Evolutionary conservation across 2,329 filamentous ascomycete species (phyloP).

Genomic region (Epichloe sylvatica): DNA sequence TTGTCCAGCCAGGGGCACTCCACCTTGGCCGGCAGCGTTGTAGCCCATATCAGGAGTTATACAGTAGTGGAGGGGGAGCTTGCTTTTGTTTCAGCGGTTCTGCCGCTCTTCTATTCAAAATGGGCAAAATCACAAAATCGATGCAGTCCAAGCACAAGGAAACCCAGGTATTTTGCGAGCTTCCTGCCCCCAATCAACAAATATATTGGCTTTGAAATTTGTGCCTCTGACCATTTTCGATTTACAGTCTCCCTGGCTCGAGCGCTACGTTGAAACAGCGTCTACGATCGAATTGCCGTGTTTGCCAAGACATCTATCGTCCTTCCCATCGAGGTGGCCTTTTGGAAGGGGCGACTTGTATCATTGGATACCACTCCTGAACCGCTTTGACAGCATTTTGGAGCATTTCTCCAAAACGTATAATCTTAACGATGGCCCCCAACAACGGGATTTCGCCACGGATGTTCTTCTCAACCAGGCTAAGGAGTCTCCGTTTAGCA

Average conservation of each 20-base stretch:
- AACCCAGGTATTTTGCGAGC: slow-evolving; percentile 39
- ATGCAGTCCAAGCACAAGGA: slow-evolving; percentile 55
- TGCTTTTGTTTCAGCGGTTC: slow-evolving; percentile 36
- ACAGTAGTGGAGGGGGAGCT: slow-evolving; percentile 43
- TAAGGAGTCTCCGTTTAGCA: slow-evolving; percentile 35
- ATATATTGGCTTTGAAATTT: too few species aligned
- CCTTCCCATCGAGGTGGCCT: slow-evolving; percentile 82
- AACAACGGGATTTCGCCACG: slow-evolving; percentile 59
- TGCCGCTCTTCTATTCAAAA: slow-evolving; percentile 44
- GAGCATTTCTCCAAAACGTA: slow-evolving; percentile 73
- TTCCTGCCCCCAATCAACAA: neutral
- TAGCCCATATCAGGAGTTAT: slow-evolving; percentile 25
- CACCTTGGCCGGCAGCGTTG: slow-evolving; percentile 22
- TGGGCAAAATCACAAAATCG: slow-evolving; percentile 55
- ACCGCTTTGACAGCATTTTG: slow-evolving; percentile 82
- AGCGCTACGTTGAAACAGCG: slow-evolving; percentile 62
- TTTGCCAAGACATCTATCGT: slow-evolving; percentile 60
- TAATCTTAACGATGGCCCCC: slow-evolving; percentile 64
- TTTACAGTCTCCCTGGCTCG: slow-evolving; percentile 69
- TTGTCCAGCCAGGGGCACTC: slow-evolving; percentile 21
- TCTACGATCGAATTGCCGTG: slow-evolving; percentile 57
- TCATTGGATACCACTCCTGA: slow-evolving; percentile 91
- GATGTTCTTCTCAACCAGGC: slow-evolving; percentile 48
- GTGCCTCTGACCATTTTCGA: neutral
- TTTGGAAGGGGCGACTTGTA: slow-evolving; percentile 93